Evolutionary conservation across 805 yeast species (phyloP), one percentile per base, ranked within the genome.

Genomic region (Candida easanensis): DNA sequence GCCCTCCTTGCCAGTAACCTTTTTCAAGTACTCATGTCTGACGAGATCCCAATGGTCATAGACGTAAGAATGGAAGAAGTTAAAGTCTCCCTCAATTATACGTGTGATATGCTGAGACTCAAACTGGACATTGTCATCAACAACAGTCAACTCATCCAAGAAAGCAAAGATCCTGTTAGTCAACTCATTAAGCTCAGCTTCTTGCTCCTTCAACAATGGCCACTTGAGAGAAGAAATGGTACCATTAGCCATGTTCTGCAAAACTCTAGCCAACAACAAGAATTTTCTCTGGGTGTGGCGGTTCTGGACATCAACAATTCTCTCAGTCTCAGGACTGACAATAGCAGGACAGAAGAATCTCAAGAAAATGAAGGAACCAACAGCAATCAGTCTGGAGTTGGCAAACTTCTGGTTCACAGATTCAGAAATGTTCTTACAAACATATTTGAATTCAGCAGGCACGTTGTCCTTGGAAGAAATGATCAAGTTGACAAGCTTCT

Each of bases 191-290:
- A 79, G 45, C 39, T 76, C 78, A 1, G 66, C 70, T 33, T 62
- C 59, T 44, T 70, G 65, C 3, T 69, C 44, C 7, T 60, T 60
- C 35, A 82, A 60, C 1, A 79, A 61, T 1, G 86, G 82, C 78
- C 86, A 80, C 59, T 80, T 89, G 38, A 83, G 65, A 18, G 82
- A 63, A 5, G 73, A 70, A 4, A 86, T 70, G 0, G 95, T 74
- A 22, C 88, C 90, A 60, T 90, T 91, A 1, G 95, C 96, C 67
- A 90, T 77, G 51, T 84, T 79, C 64, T 91, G 98, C 17, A 91
- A 66, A 16, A 85, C 82, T 54, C 88, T 87, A 2, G 96, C 96
- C 26, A 90, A 62, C 42, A 86, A 80, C 47, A 90, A 79, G 39
- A 87, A 73, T 0, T 88, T 77, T 50, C 96, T 73, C 48, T 88